Base-by-base conservation (phyloP, 257 asterid species). In the Anisodus acutangulus region DNA sequence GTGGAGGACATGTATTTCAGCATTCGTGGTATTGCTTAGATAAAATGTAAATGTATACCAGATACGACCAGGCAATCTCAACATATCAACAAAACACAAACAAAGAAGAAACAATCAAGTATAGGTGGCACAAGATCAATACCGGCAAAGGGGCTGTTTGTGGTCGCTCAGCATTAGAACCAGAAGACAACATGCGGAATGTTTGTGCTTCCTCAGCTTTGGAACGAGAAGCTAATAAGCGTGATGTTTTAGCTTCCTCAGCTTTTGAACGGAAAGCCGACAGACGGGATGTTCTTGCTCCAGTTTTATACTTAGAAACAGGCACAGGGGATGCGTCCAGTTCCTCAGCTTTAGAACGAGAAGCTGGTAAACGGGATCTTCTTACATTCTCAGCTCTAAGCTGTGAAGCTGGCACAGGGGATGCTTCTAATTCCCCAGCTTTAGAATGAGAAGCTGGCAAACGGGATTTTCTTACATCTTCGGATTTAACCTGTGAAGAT, bases 111-210 rank as follows among this genome's bases (percentile, higher is more conserved):
- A 78, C 49, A 78, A 78, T 53, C 16, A 78, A 51, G n/a, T 13
- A 53, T 53, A 68, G 79, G 16, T 35, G 49, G 69, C 80, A 68
- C 53, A 82, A 63, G 55, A 69, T 37, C 80, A 41, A 31, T 82
- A 82, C 85, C 81, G 22, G 85, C 26, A 82, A 68, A 53, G 69
- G 57, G 19, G 54, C 70, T 54, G 45, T 26, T 39, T 37, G 35
- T 68, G 80, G 80, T 82, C n/a, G 81, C 81, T 82, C 85, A 39
- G 80, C 62, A 60, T 47, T 63, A 81, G 78, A 81, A 59, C 51
- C 26, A 81, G 84, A 47, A 60, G 59, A 64, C 31, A 51, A 67
- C 13, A 47, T 13, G 17, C 74, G 43, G 63, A 67, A n/a, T 3
- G 78, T 35, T 60, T 63, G 76, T 60, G 62, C 84, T 66, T 41